phyloP scores from a whole-genome alignment of 2,329 filamentous ascomycete genomes.

The Aquanectria penicillioides region DNA sequence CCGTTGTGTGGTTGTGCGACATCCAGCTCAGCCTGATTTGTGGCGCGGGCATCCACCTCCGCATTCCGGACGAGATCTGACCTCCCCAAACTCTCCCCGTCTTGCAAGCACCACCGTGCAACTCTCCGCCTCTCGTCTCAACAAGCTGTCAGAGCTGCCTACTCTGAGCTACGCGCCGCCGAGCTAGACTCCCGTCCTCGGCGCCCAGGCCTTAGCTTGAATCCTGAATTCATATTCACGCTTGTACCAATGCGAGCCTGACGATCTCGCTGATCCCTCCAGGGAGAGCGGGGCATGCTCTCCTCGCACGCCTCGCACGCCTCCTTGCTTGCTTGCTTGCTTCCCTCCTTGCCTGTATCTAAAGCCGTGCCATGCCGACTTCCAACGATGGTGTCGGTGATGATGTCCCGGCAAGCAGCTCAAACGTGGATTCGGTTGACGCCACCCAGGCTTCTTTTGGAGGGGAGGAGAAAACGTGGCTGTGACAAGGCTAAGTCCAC shows the following conservation, averaged over 20 bases:
- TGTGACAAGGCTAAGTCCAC: conserved; percentile 26
- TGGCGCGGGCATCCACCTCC: conserved; percentile 24
- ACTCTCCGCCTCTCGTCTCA: background rate
- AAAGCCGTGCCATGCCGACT: no score
- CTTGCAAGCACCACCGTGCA: background rate
- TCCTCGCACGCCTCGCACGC: background rate
- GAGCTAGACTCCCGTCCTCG: no score
- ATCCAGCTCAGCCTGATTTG: conserved; percentile 1
- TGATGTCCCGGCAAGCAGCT: background rate
- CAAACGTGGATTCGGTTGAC: conserved; percentile 18
- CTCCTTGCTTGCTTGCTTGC: no score
- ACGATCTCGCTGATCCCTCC: conserved; percentile 18
- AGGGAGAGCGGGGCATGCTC: background rate
- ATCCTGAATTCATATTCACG: conserved; percentile 30
- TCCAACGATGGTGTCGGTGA: background rate
- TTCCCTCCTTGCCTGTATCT: no score
- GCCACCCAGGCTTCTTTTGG: conserved; percentile 21
- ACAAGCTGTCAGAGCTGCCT: no score
- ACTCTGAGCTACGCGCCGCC: no score
- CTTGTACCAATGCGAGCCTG: conserved; percentile 23
- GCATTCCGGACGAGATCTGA: conserved; percentile 19
- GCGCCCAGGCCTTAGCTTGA: conserved; percentile 30
- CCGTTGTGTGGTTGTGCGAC: no score
- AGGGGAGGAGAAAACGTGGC: conserved; percentile 36
- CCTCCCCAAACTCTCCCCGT: conserved; percentile 4